A percentile compares a stretch with the other conserved stretches of the same genome.
These are phyloP conservation scores for Kodamaea derodonti DNA, from an alignment of 1,139 yeast genomes.

Conservation along the genomic window DNA sequence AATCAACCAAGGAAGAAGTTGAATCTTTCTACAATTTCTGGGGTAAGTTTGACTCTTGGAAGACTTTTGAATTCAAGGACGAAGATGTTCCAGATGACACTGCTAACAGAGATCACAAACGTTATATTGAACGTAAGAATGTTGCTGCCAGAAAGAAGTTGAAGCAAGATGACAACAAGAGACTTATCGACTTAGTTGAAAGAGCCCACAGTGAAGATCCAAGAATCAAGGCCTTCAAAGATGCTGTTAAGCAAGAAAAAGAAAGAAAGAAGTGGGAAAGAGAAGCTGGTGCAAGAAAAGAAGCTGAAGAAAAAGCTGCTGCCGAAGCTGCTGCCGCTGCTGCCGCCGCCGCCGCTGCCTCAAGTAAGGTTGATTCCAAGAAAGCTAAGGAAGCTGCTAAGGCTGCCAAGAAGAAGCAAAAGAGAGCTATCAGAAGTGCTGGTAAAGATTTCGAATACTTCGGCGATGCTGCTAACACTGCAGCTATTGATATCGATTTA, in stretches of 20 bases:
- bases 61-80: slow-evolving; percentile 94
- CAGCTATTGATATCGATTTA: slow-evolving; percentile 72
- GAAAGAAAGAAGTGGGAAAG: slow-evolving; percentile 96
- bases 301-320: slow-evolving; percentile 87
- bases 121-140: slow-evolving; percentile 97
- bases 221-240: slow-evolving; percentile 89
- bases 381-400: slow-evolving; percentile 97
- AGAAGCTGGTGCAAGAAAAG: slow-evolving; percentile 96
- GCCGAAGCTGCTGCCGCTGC: slow-evolving; percentile 72
- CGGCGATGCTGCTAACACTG: slow-evolving; percentile 67
- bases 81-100: slow-evolving; percentile 99
- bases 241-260: slow-evolving; percentile 91
- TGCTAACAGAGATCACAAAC: slow-evolving; percentile 98
- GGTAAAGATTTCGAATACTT: slow-evolving; percentile 85
- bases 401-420: slow-evolving; percentile 95
- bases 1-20: slow-evolving; percentile 74
- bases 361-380: slow-evolving; percentile 66
- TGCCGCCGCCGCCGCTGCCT: slow-evolving; percentile 74
- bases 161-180: slow-evolving; percentile 95
- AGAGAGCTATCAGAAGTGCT: slow-evolving; percentile 82
- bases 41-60: slow-evolving; percentile 98
- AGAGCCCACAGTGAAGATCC: slow-evolving; percentile 90
- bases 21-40: slow-evolving; percentile 88
- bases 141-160: slow-evolving; percentile 94
- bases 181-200: slow-evolving; percentile 82